Evolutionary conservation across 306 rosid species (phyloP), one percentile per base, ranked within the genome.

Genomic region (Betula pendula): DNA sequence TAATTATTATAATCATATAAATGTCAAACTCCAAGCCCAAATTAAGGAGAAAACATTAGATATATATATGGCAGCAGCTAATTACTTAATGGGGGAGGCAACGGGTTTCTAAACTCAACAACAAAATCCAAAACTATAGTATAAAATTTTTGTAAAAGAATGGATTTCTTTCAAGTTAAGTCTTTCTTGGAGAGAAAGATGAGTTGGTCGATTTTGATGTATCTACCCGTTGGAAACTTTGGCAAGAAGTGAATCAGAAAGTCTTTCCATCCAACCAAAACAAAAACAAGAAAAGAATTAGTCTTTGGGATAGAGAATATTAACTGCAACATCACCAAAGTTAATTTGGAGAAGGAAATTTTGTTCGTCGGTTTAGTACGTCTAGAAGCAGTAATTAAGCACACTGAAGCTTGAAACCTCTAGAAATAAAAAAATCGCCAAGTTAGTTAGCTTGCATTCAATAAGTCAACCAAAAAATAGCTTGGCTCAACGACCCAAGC

Each of bases 191-290:
- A 55, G n/a, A 25, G 17, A 33, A 42, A 25, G 69, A 9, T 12
- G 15, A 25, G 81, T 83, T 84, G 71, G 88, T 81, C 75, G 81
- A 79, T 38, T 70, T 24, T 72, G 77, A 70, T 75, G 83, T 74
- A 85, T 74, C 86, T 68, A 85, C 88, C 74, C 2, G 44, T 38
- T 22, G 71, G 85, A 84, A 84, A 77, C 86, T 77, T 86, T 29
- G 44, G 70, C 77, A 51, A 6, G 27, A 71, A 66, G 75, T 31
- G 29, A 59, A 11, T 5, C 20, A 73, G 22, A 29, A 3, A 45
- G 20, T 25, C 17, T n/a, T 44, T 68, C 31, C 15, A 42, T 11
- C 9, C 20, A 68, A 4, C 15, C 3, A 19, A 19, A 51, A 52
- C 0, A 7, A n/a, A 7, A 19, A 49, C 0, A 49, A n/a, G n/a